Percentiles rank a stretch among this genome's conserved stretches.
Conservation (phyloP, 75 land plant species). For the Cunninghamia lanceolata region DNA sequence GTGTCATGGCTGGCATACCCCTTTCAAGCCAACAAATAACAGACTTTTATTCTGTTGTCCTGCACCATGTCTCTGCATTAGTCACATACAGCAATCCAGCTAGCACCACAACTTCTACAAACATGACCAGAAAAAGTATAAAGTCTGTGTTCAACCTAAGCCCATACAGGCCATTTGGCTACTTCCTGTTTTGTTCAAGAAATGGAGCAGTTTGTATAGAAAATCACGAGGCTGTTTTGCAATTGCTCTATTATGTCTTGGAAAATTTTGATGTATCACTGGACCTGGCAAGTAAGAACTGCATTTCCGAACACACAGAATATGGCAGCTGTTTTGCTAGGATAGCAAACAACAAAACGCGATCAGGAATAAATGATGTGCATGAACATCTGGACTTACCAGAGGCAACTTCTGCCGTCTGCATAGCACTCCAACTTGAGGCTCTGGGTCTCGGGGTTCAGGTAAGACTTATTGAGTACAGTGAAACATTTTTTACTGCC, state of each 20-base stretch:
- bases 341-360: neutral
- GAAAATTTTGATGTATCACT: conserved; percentile 19
- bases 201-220: conserved; percentile 29
- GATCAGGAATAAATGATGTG: neutral
- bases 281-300: neutral
- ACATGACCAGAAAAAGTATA: conserved; percentile 25
- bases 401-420: too few species aligned
- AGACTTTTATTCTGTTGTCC: conserved; percentile 18
- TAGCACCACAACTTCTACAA: conserved; percentile 33
- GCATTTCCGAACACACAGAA: neutral
- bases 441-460: neutral
- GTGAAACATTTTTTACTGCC: neutral
- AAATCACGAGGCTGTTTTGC: conserved; percentile 56
- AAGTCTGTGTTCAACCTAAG: conserved; percentile 31
- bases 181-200: conserved; percentile 30
- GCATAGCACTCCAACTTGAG: neutral
- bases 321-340: neutral
- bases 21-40: conserved; percentile 1
- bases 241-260: conserved; percentile 35
- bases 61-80: conserved; percentile 27
- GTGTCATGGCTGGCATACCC: neutral
- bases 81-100: conserved; percentile 32
- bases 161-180: conserved; percentile 69
- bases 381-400: neutral
- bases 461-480: neutral